Conservation (phyloP, 805 yeast species). For the Kluyveromyces nonfermentans region DNA sequence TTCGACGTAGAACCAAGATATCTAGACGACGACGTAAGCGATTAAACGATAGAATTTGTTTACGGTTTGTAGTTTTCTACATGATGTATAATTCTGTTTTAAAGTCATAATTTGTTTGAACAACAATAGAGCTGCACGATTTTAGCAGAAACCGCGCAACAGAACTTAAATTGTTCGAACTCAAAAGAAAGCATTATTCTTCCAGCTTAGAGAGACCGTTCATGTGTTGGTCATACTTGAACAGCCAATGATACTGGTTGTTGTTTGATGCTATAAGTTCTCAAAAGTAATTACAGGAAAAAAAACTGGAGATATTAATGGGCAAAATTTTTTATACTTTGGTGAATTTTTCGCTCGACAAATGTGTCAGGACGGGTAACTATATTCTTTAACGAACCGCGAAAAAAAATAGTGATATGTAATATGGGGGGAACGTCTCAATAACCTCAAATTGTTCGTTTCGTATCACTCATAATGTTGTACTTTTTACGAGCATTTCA, state of each 20-base stretch:
- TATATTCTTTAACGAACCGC: too few relatives aligned
- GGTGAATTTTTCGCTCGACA: too few relatives aligned
- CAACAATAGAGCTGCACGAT: conserved; percentile 19
- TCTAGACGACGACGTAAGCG: conserved; percentile 25
- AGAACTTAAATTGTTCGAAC: conserved; percentile 22
- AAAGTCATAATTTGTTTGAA: conserved; percentile 12
- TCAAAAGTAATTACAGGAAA: too few relatives aligned
- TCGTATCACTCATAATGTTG: too few relatives aligned
- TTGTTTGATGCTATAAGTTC: conserved; percentile 7
- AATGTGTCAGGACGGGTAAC: too few relatives aligned
- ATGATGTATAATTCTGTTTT: not conserved
- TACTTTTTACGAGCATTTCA: too few relatives aligned
- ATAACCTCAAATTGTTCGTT: too few relatives aligned
- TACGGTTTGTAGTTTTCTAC: not conserved
- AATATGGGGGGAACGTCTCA: too few relatives aligned
- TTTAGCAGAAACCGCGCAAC: conserved; percentile 12
- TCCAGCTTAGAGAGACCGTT: conserved; percentile 26
- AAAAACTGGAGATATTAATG: too few relatives aligned
- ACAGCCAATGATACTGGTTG: conserved; percentile 25
- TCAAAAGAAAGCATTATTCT: conserved; percentile 8
- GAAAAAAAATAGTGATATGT: too few relatives aligned
- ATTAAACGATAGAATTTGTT: conserved; percentile 7
- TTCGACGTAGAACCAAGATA: conserved; percentile 29
- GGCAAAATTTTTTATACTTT: too few relatives aligned
- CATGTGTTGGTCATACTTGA: conserved; percentile 15